A percentile compares a stretch with the other conserved stretches of the same genome.
These are phyloP conservation scores for Prunus salicina DNA, from an alignment of 306 rosid genomes.

Conservation along the genomic window DNA sequence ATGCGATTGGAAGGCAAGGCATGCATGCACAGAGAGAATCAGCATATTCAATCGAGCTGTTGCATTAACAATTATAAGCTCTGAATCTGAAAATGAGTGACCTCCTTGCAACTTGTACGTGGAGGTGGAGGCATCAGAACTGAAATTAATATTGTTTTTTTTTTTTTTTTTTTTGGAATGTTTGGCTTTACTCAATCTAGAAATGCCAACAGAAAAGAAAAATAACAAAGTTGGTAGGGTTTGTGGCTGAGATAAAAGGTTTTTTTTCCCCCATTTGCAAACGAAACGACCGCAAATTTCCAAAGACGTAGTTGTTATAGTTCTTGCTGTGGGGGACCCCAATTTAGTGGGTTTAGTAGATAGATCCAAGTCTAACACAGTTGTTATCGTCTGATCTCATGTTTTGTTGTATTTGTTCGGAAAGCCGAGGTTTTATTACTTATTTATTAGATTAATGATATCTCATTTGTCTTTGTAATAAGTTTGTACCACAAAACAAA, in stretches of 20 bases:
- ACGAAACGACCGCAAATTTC: neutral
- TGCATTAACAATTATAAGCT: neutral
- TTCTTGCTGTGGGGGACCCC: neutral
- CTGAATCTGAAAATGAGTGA: neutral
- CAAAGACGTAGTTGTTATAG: neutral
- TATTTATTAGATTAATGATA: neutral
- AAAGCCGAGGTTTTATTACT: neutral
- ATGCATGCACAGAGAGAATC: neutral
- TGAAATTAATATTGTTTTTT: neutral
- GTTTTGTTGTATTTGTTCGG: neutral
- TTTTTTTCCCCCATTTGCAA: neutral
- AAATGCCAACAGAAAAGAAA: neutral
- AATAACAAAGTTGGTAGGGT: neutral
- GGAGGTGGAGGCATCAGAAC: neutral
- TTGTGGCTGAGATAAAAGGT: neutral
- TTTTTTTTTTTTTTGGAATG: neutral
- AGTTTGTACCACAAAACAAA: too few relatives aligned
- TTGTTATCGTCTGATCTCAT: too few relatives aligned
- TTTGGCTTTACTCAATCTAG: neutral
- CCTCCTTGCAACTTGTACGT: neutral
- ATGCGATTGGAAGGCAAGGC: neutral
- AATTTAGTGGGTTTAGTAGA: neutral
- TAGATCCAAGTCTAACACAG: neutral
- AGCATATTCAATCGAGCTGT: neutral
- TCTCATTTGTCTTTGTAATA: neutral